Percentiles rank a stretch among this genome's conserved stretches.
Conservation (phyloP, 176 grass and related monocot genomes). For the Cenchrus americanus region DNA sequence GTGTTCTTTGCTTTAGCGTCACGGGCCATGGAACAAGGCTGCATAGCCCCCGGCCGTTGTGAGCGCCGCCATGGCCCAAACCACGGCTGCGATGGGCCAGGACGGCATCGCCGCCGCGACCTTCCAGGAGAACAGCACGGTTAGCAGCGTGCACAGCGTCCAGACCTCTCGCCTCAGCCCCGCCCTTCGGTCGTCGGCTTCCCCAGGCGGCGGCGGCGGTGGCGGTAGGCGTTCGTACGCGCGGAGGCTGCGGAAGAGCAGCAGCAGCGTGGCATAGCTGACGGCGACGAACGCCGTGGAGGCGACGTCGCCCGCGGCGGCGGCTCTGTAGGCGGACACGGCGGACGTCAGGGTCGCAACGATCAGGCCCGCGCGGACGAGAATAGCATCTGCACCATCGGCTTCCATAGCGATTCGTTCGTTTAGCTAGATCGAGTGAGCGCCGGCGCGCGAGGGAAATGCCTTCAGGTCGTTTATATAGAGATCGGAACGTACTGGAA, state of each 20-base stretch:
- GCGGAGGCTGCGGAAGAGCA: conserved; percentile 11
- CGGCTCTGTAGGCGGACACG: not conserved
- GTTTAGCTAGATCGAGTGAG: too few species aligned
- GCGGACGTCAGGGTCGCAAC: not conserved
- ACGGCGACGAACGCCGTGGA: not conserved
- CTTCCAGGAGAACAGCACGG: conserved; percentile 18
- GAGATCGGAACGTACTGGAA: too few species aligned
- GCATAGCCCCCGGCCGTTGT: not conserved
- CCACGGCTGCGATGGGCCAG: not conserved
- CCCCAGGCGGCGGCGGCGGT: not conserved
- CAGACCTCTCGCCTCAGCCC: not conserved
- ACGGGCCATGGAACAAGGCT: not conserved
- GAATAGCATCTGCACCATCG: too few species aligned
- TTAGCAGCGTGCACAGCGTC: conserved; percentile 27
- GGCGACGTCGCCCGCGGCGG: not conserved
- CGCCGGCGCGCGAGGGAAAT: too few species aligned
- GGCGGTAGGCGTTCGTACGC: not conserved
- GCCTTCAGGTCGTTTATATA: too few species aligned
- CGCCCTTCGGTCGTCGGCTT: too few species aligned
- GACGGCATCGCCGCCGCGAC: not conserved
- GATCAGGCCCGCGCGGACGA: too few species aligned
- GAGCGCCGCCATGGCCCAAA: not conserved
- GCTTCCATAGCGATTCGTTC: too few species aligned
- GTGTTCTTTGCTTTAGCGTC: too few species aligned
- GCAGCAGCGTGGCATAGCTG: not conserved